Evolutionary conservation across 306 rosid species (phyloP).

Genomic region (Notholithocarpus densiflorus): DNA sequence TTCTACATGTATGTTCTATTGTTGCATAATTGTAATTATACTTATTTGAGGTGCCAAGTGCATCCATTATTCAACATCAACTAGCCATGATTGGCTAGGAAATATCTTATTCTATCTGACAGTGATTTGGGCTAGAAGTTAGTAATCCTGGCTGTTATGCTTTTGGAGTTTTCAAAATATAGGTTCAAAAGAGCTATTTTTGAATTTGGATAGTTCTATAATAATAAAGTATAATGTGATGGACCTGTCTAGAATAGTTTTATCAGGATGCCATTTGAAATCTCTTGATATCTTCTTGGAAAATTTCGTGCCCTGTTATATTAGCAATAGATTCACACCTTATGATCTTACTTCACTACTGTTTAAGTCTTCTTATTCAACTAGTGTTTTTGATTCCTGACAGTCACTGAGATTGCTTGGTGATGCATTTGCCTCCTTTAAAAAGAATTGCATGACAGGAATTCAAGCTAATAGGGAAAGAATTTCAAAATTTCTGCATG

Average conservation of each 20-base stretch:
- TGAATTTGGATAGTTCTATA: background rate
- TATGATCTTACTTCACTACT: background rate
- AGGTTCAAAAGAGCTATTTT: background rate
- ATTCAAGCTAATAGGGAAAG: constrained; percentile 92
- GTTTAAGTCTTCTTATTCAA: background rate
- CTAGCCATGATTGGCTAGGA: background rate
- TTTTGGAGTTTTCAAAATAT: background rate
- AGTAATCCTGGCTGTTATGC: background rate
- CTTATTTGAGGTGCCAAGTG: background rate
- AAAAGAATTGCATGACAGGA: constrained; percentile 94
- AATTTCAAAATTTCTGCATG: constrained; percentile 82
- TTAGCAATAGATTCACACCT: constrained; percentile 6
- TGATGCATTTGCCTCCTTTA: constrained; percentile 90
- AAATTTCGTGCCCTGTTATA: constrained; percentile 1
- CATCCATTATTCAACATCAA: background rate
- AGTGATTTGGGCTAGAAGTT: background rate
- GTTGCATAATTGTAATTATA: background rate
- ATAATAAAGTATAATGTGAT: constrained; percentile 4
- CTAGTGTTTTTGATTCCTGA: constrained; percentile 16
- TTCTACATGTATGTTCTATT: constrained; percentile 66
- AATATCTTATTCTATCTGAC: background rate
- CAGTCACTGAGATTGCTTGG: constrained; percentile 94
- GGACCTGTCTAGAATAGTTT: background rate
- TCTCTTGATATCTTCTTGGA: background rate
- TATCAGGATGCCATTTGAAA: background rate